Base-by-base conservation (phyloP, 1,139 yeast species). In the Scheffersomyces segobiensis region DNA sequence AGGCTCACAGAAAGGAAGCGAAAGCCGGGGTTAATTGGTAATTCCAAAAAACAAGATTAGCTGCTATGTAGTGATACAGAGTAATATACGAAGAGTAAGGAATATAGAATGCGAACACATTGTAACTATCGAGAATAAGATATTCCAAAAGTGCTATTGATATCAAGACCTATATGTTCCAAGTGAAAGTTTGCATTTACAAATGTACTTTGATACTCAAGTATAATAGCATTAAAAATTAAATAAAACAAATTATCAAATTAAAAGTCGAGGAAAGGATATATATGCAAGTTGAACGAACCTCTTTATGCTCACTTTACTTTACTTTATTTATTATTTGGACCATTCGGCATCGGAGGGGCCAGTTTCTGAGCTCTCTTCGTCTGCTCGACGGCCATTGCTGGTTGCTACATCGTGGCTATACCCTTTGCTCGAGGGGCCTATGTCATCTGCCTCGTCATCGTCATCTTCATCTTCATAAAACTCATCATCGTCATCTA, bases 401-500 rank as follows among this genome's bases (percentile, higher is more conserved):
- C 18, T 48, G 50, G 17, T 8, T 21, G 50, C 26, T 14, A 5
- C n/a, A 48, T 24, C 20, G n/a, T 48, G 21, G n/a, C 21, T 14
- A 19, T 48, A 24, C 10, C 50, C 50, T 17, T 48, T 48, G 26
- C 24, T 14, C 42, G 12, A 32, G 21, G 50, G 50, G 2, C 20
- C n/a, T 49, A 49, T 22, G 55, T 57, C 60, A 54, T 57, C 60
- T n/a, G 59, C 62, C 24, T 49, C 56, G 46, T 57, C 50, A 14
- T 60, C 62, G 7, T 59, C 55, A 10, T 61, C 66, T 6, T 64
- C 65, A 12, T 68, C 67, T 5, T 48, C 50, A 8, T 48, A 21
- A 24, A 48, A 48, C 24, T 48, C 50, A 26, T 65, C 68, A 21
- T 65, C 68, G 14, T 65, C 65, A 3, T 62, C 66, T 18, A 60